Evolutionary conservation across 441 rosid species (phyloP).

Genomic region (Populus hybrid): DNA sequence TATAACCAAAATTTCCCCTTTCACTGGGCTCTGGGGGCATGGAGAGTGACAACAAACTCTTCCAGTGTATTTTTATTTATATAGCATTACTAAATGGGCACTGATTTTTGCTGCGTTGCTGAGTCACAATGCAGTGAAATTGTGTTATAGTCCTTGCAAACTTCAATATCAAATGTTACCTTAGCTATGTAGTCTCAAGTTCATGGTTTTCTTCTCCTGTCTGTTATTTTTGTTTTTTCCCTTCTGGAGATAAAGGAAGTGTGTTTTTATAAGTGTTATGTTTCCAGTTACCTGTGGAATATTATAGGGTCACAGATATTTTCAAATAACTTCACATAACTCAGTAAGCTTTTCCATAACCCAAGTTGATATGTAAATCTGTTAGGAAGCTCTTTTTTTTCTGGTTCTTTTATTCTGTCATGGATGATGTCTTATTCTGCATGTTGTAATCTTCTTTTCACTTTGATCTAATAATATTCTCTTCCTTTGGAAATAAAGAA

Average conservation of each 20-base stretch:
- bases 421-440: background rate
- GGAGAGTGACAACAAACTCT: background rate
- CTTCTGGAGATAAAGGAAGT: background rate
- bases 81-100: background rate
- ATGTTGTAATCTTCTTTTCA: background rate
- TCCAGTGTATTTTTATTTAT: background rate
- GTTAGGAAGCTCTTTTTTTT: background rate
- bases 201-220: background rate
- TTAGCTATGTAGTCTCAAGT: background rate
- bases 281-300: background rate
- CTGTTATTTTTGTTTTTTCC: too few species aligned
- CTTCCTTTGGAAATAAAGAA: background rate
- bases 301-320: background rate
- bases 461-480: background rate
- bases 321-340: background rate
- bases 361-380: background rate
- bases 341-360: background rate
- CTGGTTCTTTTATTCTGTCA: background rate
- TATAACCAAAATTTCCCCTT: background rate
- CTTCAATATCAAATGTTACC: background rate
- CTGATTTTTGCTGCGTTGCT: background rate
- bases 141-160: background rate
- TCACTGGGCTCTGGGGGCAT: background rate
- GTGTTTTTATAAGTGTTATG: background rate
- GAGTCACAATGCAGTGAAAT: background rate